These are phyloP conservation scores for Luffa acutangula DNA, from an alignment of 306 rosid genomes.

Conservation along the genomic window DNA sequence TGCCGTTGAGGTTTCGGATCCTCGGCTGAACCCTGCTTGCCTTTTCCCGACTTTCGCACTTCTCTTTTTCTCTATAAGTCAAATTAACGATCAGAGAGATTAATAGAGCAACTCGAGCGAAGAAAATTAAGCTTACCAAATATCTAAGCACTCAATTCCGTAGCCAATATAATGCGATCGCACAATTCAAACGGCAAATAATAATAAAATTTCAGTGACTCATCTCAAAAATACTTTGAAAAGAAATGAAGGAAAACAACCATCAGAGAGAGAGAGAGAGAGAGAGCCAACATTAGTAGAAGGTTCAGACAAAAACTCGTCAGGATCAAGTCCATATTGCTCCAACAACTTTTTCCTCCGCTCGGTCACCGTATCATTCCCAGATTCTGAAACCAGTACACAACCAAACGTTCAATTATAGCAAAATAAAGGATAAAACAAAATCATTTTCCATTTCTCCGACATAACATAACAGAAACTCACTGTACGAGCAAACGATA, in stretches of 20 bases:
- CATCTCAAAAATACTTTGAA: neutral
- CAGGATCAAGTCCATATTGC: conserved; percentile 74
- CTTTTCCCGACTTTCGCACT: conserved; percentile 24
- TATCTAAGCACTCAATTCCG: neutral
- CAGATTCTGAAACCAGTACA: conserved; percentile 27
- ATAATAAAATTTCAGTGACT: neutral
- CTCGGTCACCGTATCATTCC: conserved; percentile 35
- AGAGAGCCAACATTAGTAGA: conserved; percentile 41
- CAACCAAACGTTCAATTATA: neutral
- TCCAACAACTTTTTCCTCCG: conserved; percentile 59
- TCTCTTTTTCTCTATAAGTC: conserved; percentile 49
- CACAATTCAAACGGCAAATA: neutral
- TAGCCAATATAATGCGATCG: neutral
- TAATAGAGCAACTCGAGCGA: neutral
- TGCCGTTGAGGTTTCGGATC: conserved; percentile 48
- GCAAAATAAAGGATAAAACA: neutral
- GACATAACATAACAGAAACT: conserved; percentile 2
- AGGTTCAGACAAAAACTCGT: conserved; percentile 50
- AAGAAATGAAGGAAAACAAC: neutral
- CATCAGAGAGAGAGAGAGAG: conserved; percentile 10
- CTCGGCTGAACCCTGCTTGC: conserved; percentile 28
- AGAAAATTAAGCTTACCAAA: neutral
- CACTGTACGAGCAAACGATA: conserved; percentile 37
- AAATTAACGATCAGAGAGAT: neutral
- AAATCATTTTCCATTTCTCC: neutral